phyloP scores from a whole-genome alignment of 306 rosid species.

The Cicer arietinum region DNA sequence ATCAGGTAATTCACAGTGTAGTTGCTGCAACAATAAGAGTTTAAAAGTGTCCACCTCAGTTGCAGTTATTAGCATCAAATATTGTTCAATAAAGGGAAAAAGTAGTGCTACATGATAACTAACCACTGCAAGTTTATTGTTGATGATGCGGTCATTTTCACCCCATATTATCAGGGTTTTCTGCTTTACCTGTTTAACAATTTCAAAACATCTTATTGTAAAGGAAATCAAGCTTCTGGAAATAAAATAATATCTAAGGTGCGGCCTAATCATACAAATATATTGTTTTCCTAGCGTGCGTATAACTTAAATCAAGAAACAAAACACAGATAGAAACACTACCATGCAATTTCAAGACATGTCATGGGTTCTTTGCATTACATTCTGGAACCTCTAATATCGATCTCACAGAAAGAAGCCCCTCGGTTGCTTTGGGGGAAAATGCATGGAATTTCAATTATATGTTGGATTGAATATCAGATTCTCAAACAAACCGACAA shows the following conservation, averaged over 20 bases:
- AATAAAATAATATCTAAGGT: constrained; percentile 3
- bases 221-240: constrained; percentile 7
- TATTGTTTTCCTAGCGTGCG: not conserved
- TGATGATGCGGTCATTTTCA: constrained; percentile 82
- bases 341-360: constrained; percentile 16
- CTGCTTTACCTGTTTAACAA: constrained; percentile 77
- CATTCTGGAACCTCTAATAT: not conserved
- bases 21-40: constrained; percentile 59
- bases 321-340: not conserved
- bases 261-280: not conserved
- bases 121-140: constrained; percentile 88
- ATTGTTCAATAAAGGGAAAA: constrained; percentile 27
- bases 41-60: constrained; percentile 26
- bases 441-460: not conserved
- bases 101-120: constrained; percentile 40
- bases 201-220: constrained; percentile 16
- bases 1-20: constrained; percentile 82
- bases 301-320: not conserved
- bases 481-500: not conserved
- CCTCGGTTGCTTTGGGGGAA: not conserved
- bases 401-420: not conserved
- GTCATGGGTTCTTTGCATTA: not conserved
- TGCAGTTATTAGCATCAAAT: constrained; percentile 6
- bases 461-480: not conserved
- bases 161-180: constrained; percentile 93